Percentiles rank a stretch among this genome's conserved stretches.
phyloP scores from a whole-genome alignment of 2,329 filamentous ascomycete genomes.

The Nemania sp. region DNA sequence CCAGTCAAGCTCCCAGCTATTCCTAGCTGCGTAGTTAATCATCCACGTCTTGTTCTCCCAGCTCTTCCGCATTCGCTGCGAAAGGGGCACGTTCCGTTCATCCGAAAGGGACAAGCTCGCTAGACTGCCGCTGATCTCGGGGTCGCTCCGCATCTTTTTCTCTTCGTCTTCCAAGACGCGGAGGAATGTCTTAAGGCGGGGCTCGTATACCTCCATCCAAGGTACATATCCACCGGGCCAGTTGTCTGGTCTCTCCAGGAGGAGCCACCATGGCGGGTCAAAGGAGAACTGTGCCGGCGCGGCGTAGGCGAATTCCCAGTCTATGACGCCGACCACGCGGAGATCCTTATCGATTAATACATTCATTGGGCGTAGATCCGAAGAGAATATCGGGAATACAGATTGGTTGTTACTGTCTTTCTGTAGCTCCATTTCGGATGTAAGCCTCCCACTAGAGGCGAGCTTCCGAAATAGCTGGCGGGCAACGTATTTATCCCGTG shows the following conservation, averaged over 20 bases:
- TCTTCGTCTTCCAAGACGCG: conserved; percentile 50
- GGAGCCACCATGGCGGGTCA: conserved; percentile 55
- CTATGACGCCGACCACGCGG: not conserved
- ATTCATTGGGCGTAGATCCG: conserved; percentile 10
- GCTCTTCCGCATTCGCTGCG: too few species aligned
- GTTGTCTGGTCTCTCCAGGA: conserved; percentile 51
- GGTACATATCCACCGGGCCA: conserved; percentile 45
- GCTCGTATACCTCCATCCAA: conserved; percentile 51
- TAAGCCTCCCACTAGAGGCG: not conserved
- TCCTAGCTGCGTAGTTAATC: conserved; percentile 23
- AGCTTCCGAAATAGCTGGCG: conserved; percentile 55
- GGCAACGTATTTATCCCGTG: conserved; percentile 57
- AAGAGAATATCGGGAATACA: not conserved
- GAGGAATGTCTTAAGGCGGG: conserved; percentile 51
- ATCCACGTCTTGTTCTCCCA: conserved; percentile 17
- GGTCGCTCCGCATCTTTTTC: conserved; percentile 21
- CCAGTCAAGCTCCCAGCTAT: conserved; percentile 16
- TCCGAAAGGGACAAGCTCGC: too few species aligned
- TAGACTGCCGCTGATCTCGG: too few species aligned
- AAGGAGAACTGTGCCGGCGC: conserved; percentile 51
- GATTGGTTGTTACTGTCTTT: not conserved
- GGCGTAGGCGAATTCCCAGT: conserved; percentile 42
- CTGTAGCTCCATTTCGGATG: not conserved
- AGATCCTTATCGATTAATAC: conserved; percentile 18
- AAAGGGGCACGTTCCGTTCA: too few species aligned